Evolutionary conservation across 257 asterid species (phyloP).

Genomic region (Hygrophila difformis): DNA sequence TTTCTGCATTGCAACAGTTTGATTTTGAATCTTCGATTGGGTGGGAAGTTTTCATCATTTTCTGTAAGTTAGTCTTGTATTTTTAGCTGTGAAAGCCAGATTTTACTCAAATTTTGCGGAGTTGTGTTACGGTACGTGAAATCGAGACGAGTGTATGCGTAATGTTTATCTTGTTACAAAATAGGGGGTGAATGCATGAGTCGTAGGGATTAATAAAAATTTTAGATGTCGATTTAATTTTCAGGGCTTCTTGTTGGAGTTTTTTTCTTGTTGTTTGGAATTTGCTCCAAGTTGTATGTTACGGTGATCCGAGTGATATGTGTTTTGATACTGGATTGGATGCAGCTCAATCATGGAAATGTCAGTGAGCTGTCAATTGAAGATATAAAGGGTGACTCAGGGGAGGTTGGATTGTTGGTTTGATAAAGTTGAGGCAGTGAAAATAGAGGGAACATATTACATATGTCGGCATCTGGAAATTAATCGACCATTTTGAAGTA

Average conservation of each 20-base stretch:
- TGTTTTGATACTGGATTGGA: constrained; percentile 9
- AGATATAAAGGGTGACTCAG: not conserved
- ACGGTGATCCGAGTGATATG: not conserved
- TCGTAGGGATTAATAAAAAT: not conserved
- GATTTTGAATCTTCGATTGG: no score
- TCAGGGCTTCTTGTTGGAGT: constrained; percentile 4
- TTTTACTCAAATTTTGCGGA: not conserved
- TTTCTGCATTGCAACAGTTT: no score
- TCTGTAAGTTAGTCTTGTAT: no score
- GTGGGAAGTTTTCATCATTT: no score
- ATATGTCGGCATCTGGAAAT: not conserved
- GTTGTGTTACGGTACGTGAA: not conserved
- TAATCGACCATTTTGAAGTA: not conserved
- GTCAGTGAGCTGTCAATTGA: constrained; percentile 17
- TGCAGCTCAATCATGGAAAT: constrained; percentile 7
- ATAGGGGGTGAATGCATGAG: not conserved
- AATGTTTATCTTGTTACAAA: not conserved
- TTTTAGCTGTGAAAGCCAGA: constrained; percentile 5
- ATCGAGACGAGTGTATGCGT: constrained; percentile 9
- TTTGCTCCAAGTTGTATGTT: no score
- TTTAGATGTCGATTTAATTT: not conserved
- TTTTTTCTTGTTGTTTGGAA: not conserved
- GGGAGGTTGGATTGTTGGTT: not conserved
- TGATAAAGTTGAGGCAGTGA: not conserved
- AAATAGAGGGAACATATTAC: not conserved